A percentile compares a stretch with the other conserved stretches of the same genome.
Conservation (phyloP, 768 basidiomycete species). For the Cystobasidiopsis lactophilus region DNA sequence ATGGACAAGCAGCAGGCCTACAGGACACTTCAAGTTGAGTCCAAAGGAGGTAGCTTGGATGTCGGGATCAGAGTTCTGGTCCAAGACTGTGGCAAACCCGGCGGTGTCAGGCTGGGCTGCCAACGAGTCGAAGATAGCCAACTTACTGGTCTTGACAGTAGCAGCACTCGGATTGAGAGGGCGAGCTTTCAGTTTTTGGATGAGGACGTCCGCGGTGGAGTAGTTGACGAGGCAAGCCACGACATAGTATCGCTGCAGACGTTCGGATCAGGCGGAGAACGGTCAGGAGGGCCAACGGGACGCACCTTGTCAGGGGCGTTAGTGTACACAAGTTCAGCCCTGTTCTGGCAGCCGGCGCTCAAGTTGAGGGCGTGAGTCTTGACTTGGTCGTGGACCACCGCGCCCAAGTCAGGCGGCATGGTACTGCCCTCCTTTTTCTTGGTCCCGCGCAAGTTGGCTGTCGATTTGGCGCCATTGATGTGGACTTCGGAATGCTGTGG, state of each 20-base stretch:
- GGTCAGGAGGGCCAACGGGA: too few relatives aligned
- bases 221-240: constrained; percentile 64
- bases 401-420: constrained; percentile 50
- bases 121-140: neutral
- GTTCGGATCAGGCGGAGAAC: too few relatives aligned
- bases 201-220: constrained; percentile 45
- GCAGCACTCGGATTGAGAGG: constrained; percentile 43
- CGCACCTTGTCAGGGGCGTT: constrained; percentile 23
- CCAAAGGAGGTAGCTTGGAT: constrained; percentile 73
- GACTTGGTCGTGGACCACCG: neutral
- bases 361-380: neutral
- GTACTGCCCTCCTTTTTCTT: constrained; percentile 91
- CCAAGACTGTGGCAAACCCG: constrained; percentile 1
- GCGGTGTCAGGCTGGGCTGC: too few relatives aligned
- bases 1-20: constrained; percentile 27
- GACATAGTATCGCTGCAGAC: constrained; percentile 79
- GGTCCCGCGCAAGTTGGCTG: constrained; percentile 62
- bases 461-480: constrained; percentile 46
- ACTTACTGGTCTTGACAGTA: constrained; percentile 42
- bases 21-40: constrained; percentile 83
- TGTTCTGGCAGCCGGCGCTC: neutral
- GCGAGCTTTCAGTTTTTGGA: constrained; percentile 45
- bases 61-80: constrained; percentile 43
- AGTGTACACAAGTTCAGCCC: constrained; percentile 19
- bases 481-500: constrained; percentile 78